phyloP scores from a whole-genome alignment of 2,329 filamentous ascomycete species.

The Dactylellina cionopaga region DNA sequence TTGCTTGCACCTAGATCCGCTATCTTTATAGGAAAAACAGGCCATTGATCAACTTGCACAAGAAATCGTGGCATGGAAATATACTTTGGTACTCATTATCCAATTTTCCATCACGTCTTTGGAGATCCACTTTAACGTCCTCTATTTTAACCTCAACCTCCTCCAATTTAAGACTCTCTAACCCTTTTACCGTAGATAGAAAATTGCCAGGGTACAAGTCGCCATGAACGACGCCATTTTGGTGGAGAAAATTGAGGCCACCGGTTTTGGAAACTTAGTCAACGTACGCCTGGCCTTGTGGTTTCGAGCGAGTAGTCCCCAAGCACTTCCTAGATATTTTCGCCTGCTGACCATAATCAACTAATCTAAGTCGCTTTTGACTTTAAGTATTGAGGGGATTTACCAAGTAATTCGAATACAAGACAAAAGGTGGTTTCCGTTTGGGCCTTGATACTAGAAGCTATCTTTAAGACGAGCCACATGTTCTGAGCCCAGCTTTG shows the following conservation, averaged over 20 bases:
- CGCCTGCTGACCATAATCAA: neutral
- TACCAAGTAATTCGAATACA: slow-evolving; percentile 20
- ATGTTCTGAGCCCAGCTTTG: neutral
- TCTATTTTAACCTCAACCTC: neutral
- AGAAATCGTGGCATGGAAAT: slow-evolving; percentile 4
- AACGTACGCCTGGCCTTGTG: neutral
- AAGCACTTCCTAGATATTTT: slow-evolving; percentile 2
- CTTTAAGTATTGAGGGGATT: neutral
- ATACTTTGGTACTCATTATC: slow-evolving; percentile 26
- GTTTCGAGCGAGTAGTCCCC: slow-evolving; percentile 5
- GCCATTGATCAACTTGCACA: slow-evolving; percentile 11
- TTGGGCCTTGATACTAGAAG: slow-evolving; percentile 14
- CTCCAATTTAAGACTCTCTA: neutral
- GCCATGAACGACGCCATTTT: slow-evolving; percentile 21
- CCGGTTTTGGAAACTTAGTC: slow-evolving; percentile 6
- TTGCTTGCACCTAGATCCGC: slow-evolving; percentile 21
- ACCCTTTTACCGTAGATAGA: slow-evolving; percentile 6
- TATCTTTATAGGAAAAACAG: slow-evolving; percentile 30
- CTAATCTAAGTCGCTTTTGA: neutral
- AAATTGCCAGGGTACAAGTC: slow-evolving; percentile 14
- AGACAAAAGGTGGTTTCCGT: slow-evolving; percentile 13
- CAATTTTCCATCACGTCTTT: slow-evolving; percentile 7
- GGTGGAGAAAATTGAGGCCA: slow-evolving; percentile 16
- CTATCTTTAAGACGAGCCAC: slow-evolving; percentile 9
- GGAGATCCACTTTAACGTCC: neutral